Percentiles rank a stretch among this genome's conserved stretches.
Evolutionary conservation across 1,284 basidiomycete species (phyloP).

Genomic region (Ceraceosorus bombacis): DNA sequence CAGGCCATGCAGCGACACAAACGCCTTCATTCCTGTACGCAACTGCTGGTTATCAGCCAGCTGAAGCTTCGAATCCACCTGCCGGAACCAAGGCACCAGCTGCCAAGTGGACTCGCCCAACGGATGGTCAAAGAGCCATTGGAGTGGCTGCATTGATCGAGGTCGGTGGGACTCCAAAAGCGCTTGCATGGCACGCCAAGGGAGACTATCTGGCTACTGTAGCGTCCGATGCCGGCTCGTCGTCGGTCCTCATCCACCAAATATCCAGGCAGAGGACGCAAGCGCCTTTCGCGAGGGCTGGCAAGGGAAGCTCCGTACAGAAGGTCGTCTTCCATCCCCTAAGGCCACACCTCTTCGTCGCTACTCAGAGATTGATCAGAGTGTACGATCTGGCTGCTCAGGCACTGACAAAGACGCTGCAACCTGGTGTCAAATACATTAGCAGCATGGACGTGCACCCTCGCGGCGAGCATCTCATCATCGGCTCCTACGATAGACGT

Average conservation of each 20-base stretch:
- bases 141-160: slow-evolving; percentile 51
- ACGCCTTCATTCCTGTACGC: slow-evolving; percentile 30
- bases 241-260: slow-evolving; percentile 87
- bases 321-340: slow-evolving; percentile 86
- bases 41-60: slow-evolving; percentile 20
- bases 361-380: slow-evolving; percentile 94
- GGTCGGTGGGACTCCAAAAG: slow-evolving; percentile 67
- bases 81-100: slow-evolving; percentile 44
- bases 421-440: slow-evolving; percentile 92
- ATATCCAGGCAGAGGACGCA: slow-evolving; percentile 86
- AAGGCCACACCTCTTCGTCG: slow-evolving; percentile 94
- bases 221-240: slow-evolving; percentile 50
- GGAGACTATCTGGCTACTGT: slow-evolving; percentile 96
- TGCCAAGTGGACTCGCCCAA: slow-evolving; percentile 54
- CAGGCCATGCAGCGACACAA: slow-evolving; percentile 26
- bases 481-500: slow-evolving; percentile 95
- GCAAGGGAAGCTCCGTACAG: slow-evolving; percentile 75
- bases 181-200: slow-evolving; percentile 84
- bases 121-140: slow-evolving; percentile 51
- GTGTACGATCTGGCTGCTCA: slow-evolving; percentile 92
- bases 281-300: slow-evolving; percentile 82
- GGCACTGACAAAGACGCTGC: slow-evolving; percentile 81
- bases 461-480: slow-evolving; percentile 82
- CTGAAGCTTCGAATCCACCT: background rate
- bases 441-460: slow-evolving; percentile 93